Evolutionary conservation across 2,329 filamentous ascomycete genomes (phyloP), one percentile per base, ranked within the genome.

Genomic region (Claviceps sp.): DNA sequence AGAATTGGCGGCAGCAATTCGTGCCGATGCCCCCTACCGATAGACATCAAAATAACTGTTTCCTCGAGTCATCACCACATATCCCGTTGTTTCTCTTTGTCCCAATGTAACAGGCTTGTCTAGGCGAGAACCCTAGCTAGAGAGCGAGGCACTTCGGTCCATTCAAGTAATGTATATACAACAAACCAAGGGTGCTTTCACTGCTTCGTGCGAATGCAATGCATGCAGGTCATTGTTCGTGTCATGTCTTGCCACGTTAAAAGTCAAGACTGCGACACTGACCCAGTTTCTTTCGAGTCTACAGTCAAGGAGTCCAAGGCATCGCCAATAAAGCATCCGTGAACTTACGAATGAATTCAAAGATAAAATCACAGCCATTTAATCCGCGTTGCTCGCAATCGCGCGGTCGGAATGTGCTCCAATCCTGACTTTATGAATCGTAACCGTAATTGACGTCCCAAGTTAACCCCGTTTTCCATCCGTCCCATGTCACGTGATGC

Each of bases 1-100:
- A 7, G 93, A 98, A 73, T 77, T 98, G 64, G 91, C 91, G 1
- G 91, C 93, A 54, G 84, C 81, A 60, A 93, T 93, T 66, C 84
- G 89, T 65, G 93, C 93, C 55, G 93, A 98, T 76, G 83, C 90
- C 52, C 91, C 91, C 49, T 97, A 90, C 75, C 80, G 87, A 78
- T 91, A 83, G 18, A 16, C 3, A 1, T 1, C n/a, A 26, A 24
- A 44, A 14, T 24, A 13, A 24, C 8, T 4, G 4, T 16, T 14
- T 24, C 7, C 13, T 4, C 22, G 24, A 7, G 36, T 44, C 43
- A 36, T 36, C 42, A 22, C 20, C 44, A 51, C 44, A 47, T 30
- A 36, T 9, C 30, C 38, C n/a, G 43, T 16, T 18, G 22, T 36
- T 51, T 51, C 24, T 26, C 18, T 47, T 47, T 51, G 49, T 51